Evolutionary conservation across 106 monocot species (phyloP).

Genomic region (Apostasia shenzhenica): DNA sequence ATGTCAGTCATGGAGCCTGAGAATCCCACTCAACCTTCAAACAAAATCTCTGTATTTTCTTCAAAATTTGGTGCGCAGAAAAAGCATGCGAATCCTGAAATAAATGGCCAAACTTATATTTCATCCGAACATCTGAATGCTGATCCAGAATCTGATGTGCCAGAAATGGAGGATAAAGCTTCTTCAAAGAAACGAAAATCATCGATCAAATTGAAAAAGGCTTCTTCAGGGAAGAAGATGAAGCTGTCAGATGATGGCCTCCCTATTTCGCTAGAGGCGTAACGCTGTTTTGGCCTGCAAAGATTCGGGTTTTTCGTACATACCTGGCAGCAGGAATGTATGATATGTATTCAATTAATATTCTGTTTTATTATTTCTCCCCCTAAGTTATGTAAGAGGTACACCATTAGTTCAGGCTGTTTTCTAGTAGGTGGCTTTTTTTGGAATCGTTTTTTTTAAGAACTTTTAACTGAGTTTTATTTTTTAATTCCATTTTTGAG

Average conservation of each 20-base stretch:
- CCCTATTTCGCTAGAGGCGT: conserved; percentile 11
- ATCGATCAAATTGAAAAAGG: conserved; percentile 30
- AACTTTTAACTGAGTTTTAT: too few species aligned
- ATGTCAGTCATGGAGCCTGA: conserved; percentile 83
- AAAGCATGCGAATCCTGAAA: conserved; percentile 3
- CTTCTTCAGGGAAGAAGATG: conserved; percentile 25
- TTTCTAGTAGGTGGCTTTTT: too few species aligned
- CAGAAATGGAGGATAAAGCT: conserved; percentile 2
- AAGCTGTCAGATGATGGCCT: conserved; percentile 20
- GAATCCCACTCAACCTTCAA: conserved; percentile 1
- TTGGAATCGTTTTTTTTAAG: too few species aligned
- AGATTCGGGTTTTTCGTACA: too few species aligned
- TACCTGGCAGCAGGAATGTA: too few species aligned
- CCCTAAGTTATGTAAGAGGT: too few species aligned
- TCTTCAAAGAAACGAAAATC: conserved; percentile 52
- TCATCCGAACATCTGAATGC: not conserved
- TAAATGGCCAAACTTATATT: not conserved
- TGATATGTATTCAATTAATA: too few species aligned
- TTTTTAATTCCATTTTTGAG: too few species aligned
- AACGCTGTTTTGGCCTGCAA: not conserved
- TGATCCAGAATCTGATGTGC: not conserved
- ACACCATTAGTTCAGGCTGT: too few species aligned
- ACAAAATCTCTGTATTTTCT: conserved; percentile 7
- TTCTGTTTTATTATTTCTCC: too few species aligned
- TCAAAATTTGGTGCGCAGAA: not conserved